Evolutionary conservation across 176 grass and related monocot species (phyloP).

Genomic region (Aegilops umbellulata): DNA sequence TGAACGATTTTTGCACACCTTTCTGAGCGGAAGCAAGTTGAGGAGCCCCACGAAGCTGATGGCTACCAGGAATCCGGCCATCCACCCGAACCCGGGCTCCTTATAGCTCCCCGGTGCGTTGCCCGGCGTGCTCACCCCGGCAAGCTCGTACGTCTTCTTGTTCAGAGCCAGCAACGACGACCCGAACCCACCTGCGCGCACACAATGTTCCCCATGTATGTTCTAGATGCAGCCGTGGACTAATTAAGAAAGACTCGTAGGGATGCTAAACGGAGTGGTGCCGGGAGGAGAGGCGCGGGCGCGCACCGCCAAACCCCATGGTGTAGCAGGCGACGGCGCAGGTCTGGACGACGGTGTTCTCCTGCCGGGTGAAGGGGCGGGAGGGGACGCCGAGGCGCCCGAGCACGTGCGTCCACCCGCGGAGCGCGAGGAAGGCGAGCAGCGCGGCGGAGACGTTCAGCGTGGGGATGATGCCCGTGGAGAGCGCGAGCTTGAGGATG

Average conservation of each 20-base stretch:
- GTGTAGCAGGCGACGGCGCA: slow-evolving; percentile 79
- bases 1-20: slow-evolving; percentile 35
- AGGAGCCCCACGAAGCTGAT: slow-evolving; percentile 76
- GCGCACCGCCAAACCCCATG: slow-evolving; percentile 63
- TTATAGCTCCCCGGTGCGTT: slow-evolving; percentile 81
- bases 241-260: not conserved
- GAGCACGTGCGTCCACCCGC: slow-evolving; percentile 62
- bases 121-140: slow-evolving; percentile 59
- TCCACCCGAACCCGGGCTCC: slow-evolving; percentile 74
- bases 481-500: slow-evolving; percentile 79
- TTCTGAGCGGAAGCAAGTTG: slow-evolving; percentile 71
- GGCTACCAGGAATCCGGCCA: slow-evolving; percentile 61
- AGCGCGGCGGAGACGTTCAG: slow-evolving; percentile 87
- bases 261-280: not conserved
- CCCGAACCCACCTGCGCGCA: slow-evolving; percentile 66
- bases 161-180: slow-evolving; percentile 62
- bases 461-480: slow-evolving; percentile 73
- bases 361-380: slow-evolving; percentile 71
- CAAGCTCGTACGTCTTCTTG: slow-evolving; percentile 75
- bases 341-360: slow-evolving; percentile 81
- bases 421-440: slow-evolving; percentile 74
- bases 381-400: slow-evolving; percentile 31
- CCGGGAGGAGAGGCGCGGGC: not conserved
- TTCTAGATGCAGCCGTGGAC: not conserved
- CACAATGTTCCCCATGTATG: not conserved